Evolutionary conservation across 2,329 filamentous ascomycete genomes (phyloP), one percentile per base, ranked within the genome.

Genomic region (Fusarium mundagurra): DNA sequence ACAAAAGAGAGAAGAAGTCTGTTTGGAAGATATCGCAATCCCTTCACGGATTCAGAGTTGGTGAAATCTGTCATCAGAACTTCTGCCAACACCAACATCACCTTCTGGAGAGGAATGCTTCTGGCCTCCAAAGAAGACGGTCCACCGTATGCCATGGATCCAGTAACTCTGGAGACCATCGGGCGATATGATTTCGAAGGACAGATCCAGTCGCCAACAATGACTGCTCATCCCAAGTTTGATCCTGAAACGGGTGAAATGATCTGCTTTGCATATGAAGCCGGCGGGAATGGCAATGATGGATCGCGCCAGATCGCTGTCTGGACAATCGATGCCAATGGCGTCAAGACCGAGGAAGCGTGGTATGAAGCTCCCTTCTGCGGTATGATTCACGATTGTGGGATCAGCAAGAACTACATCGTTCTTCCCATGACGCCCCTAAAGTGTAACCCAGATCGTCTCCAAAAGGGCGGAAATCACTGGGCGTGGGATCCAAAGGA

Each of bases 21-120:
- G 17, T 71, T 71, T 18, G 69, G 70, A 7, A 69, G 47, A 16
- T 73, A 72, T 31, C 63, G 69, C 4, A 72, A 72, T 16, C 48
- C 54, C 0, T 72, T 55, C 13, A 72, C 69, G 2, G 69, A 72
- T 11, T 62, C 61, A 10, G 57, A 71, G 12, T 20, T 71, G 9
- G 61, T 73, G 1, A 61, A 68, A 1, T 61, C 53, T 0, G 60
- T 67, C 17, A 31, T 72, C 13, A 39, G 65, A 36, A 72, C 69
- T 2, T 33, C 61, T 13, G 58, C 69, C 7, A 72, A 72, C 43
- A 72, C 69, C 6, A 64, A 67, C 22, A 71, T 72, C 12, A 59
- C 45, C 34, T 71, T 60, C 16, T 69, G 48, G 43, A 13, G 61
- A 22, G 61, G 65, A 6, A 59, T 63, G 29, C 57, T 72, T 6